Base-by-base conservation (phyloP, 106 monocot genomes). In the Alisma plantagoaquatica region DNA sequence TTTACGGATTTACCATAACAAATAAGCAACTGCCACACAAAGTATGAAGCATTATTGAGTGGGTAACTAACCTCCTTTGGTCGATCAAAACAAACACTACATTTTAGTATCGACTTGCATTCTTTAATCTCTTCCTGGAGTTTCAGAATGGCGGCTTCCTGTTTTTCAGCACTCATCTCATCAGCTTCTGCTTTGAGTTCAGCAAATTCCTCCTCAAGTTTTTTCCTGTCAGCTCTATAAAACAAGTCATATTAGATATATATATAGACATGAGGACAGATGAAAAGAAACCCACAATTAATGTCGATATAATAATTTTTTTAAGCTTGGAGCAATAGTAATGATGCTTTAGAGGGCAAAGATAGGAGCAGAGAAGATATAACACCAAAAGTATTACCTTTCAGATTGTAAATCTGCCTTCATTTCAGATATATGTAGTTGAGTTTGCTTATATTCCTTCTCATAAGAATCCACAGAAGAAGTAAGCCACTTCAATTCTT, bases 1-100 rank as follows among this genome's bases (percentile, higher is more conserved):
- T n/a, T n/a, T n/a, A n/a, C n/a, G n/a, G n/a, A n/a, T n/a, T n/a
- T n/a, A n/a, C n/a, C n/a, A n/a, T n/a, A n/a, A n/a, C n/a, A n/a
- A n/a, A n/a, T n/a, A n/a, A n/a, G n/a, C n/a, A n/a, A n/a, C n/a
- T n/a, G n/a, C n/a, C n/a, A n/a, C n/a, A n/a, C n/a, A n/a, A n/a
- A n/a, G n/a, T n/a, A n/a, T n/a, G n/a, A n/a, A n/a, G n/a, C n/a
- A n/a, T n/a, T n/a, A n/a, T n/a, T n/a, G n/a, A n/a, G n/a, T n/a
- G n/a, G n/a, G n/a, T n/a, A n/a, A n/a, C n/a, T n/a, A n/a, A 98
- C 96, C 84, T 98, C 84, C 66, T 98, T 98, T 10, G 96, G 96
- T 15, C 96, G 73, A 62, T 98, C 96, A 61, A 98, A 98, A 54
- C 96, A 98, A 35, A 98, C 96, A 46, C 96, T 89, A 46, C 96